Percentiles rank a stretch among this genome's conserved stretches.
Conservation (phyloP, 306 rosid genomes). For the Senna siamea region DNA sequence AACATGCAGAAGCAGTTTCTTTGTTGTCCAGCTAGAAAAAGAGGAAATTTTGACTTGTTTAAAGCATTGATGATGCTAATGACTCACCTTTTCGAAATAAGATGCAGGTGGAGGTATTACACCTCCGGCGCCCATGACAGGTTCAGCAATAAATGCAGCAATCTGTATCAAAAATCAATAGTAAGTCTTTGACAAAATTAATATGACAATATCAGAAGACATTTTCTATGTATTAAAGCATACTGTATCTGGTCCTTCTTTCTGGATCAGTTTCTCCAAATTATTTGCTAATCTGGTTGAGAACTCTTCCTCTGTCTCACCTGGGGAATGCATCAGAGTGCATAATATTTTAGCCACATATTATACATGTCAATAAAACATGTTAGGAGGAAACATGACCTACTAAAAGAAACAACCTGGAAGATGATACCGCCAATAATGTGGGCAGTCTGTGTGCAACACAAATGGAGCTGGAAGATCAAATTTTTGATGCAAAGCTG, state of each 20-base stretch:
- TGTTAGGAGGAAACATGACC: conserved; percentile 4
- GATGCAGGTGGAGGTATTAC: conserved; percentile 85
- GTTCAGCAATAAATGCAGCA: conserved; percentile 98
- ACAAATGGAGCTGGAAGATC: conserved; percentile 96
- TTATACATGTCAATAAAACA: conserved; percentile 23
- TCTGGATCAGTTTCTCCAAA: conserved; percentile 80
- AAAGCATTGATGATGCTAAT: conserved; percentile 25
- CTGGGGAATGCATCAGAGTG: conserved; percentile 54
- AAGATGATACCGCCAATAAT: conserved; percentile 94
- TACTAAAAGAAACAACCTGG: conserved; percentile 66
- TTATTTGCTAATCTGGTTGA: conserved; percentile 87
- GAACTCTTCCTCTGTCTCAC: conserved; percentile 95
- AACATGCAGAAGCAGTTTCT: conserved; percentile 1
- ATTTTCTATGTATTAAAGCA: conserved; percentile 33
- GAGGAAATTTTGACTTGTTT: conserved; percentile 4
- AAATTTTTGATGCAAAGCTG: conserved; percentile 89
- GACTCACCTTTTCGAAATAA: conserved; percentile 86
- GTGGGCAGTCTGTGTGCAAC: conserved; percentile 94
- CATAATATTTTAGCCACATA: conserved; percentile 27
- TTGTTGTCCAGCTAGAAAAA: too few relatives aligned
- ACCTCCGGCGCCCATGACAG: conserved; percentile 98
- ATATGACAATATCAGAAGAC: conserved; percentile 25
- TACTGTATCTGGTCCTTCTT: conserved; percentile 97
- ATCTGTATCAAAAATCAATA: conserved; percentile 54
- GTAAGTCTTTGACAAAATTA: conserved; percentile 26